phyloP scores from a whole-genome alignment of 805 yeast species.

The Myxozyma geophila region DNA sequence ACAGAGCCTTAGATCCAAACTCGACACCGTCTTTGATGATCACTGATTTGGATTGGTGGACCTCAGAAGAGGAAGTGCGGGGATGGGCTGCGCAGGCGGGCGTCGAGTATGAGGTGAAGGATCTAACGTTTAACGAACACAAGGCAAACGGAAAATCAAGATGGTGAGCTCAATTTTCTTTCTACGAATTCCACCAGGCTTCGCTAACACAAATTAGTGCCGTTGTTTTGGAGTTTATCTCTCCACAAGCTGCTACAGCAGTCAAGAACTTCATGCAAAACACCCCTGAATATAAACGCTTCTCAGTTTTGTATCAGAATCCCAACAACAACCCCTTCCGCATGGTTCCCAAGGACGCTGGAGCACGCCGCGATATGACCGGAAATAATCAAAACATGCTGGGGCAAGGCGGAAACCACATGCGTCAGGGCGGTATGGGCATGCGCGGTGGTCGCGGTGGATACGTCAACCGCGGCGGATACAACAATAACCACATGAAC shows the following conservation, averaged over 20 bases:
- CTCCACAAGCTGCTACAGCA: conserved; percentile 35
- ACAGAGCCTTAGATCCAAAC: conserved; percentile 30
- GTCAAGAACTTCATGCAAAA: conserved; percentile 17
- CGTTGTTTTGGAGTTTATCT: conserved; percentile 34
- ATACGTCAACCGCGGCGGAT: conserved; percentile 18
- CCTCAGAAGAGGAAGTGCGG: conserved; percentile 38
- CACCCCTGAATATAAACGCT: conserved; percentile 11
- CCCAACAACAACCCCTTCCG: conserved; percentile 34
- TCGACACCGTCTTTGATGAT: conserved; percentile 32
- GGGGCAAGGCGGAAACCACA: conserved; percentile 5
- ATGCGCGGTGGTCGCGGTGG: conserved; percentile 31
- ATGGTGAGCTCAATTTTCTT: conserved; percentile 26
- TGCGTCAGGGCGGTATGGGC: conserved; percentile 14
- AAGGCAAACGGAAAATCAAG: conserved; percentile 39
- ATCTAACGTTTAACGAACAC: conserved; percentile 38
- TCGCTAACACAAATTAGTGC: conserved; percentile 13
- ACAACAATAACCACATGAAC: conserved; percentile 2
- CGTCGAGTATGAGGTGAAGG: conserved; percentile 36
- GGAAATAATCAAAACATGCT: conserved; percentile 2
- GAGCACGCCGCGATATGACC: conserved; percentile 14
- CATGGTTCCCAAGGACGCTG: conserved; percentile 36
- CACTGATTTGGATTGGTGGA: conserved; percentile 39
- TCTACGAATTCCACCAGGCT: background rate
- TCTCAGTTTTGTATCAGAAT: conserved; percentile 9
- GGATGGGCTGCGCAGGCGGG: conserved; percentile 37